A percentile compares a stretch with the other conserved stretches of the same genome.
phyloP scores from a whole-genome alignment of 192 early-diverging fungal genomes.

The Coemansia guatemalensis region DNA sequence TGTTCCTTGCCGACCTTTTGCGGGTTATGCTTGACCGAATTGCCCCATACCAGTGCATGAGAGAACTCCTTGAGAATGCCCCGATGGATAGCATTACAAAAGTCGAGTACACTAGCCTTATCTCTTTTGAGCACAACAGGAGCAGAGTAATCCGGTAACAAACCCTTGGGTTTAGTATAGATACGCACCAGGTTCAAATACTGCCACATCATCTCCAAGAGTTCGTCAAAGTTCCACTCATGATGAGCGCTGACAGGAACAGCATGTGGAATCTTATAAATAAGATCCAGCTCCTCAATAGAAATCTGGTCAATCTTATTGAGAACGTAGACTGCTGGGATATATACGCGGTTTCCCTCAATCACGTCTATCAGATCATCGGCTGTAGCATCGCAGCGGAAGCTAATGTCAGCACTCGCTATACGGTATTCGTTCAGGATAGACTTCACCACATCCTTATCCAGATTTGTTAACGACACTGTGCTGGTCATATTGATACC shows the following conservation, averaged over 20 bases:
- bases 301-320: constrained; percentile 99
- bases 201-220: constrained; percentile 82
- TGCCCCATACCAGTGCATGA: constrained; percentile 94
- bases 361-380: constrained; percentile 98
- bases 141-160: constrained; percentile 90
- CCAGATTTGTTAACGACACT: constrained; percentile 84
- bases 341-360: constrained; percentile 94
- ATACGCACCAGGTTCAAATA: constrained; percentile 80
- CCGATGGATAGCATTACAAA: constrained; percentile 97
- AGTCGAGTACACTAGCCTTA: constrained; percentile 74
- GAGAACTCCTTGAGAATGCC: constrained; percentile 90
- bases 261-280: constrained; percentile 97
- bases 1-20: constrained; percentile 98
- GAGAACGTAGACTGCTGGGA: constrained; percentile 92
- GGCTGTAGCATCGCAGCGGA: constrained; percentile 90
- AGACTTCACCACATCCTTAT: constrained; percentile 89
- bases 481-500: constrained; percentile 95
- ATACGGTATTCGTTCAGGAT: constrained; percentile 94
- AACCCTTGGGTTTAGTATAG: constrained; percentile 91
- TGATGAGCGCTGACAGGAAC: constrained; percentile 79
- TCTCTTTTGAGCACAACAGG: constrained; percentile 87
- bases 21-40: constrained; percentile 92
- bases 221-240: constrained; percentile 97
- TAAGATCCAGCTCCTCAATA: constrained; percentile 92
- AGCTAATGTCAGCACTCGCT: constrained; percentile 93